Evolutionary conservation across 1,139 yeast species (phyloP), one percentile per base, ranked within the genome.

Genomic region (Blastobotrys indianensis): DNA sequence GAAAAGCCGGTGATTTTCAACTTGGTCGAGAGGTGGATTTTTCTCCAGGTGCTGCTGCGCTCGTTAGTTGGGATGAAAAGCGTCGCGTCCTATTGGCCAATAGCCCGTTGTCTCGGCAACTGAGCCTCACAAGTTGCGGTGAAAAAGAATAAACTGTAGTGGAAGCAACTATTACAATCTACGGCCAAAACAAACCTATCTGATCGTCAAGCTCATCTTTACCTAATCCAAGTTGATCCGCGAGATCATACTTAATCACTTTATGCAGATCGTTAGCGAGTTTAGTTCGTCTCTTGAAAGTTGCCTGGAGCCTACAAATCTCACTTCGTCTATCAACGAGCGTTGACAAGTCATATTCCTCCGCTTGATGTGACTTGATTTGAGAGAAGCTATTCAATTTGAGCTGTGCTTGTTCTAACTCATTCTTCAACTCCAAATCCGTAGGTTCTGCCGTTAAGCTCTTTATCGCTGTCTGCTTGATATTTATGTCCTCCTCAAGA

Each of bases 261-360:
- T 46, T 32, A 37, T 51, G 35, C 39, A 53, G 42, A 20, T 35
- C 40, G 33, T 51, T 32, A 31, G 50, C 54, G n/a, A 52, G 23
- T 17, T 46, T 51, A 5, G 47, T 43, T 32, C 48, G 31, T 16
- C 39, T 42, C 5, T 12, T 35, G 23, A 42, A 41, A 3, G 37
- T 30, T 20, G 32, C 40, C 17, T 31, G 34, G 7, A 48, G 23
- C 6, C 25, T 20, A 20, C 25, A 20, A 20, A 20, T 20, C 25
- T 20, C 25, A 20, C 7, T 20, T 20, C 25, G 25, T 4, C 6
- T 7, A 20, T 20, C 25, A 4, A 20, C 4, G 25, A 20, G 25
- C 25, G 4, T 20, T 20, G 25, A 20, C 4, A 7, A 4, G 7
- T 20, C 25, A 20, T 4, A 7, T 7, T 20, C 25, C 25, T 20